A percentile compares a stretch with the other conserved stretches of the same genome.
Conservation (phyloP, 495 filamentous ascomycete genomes). For the Penicillium turbatum region DNA sequence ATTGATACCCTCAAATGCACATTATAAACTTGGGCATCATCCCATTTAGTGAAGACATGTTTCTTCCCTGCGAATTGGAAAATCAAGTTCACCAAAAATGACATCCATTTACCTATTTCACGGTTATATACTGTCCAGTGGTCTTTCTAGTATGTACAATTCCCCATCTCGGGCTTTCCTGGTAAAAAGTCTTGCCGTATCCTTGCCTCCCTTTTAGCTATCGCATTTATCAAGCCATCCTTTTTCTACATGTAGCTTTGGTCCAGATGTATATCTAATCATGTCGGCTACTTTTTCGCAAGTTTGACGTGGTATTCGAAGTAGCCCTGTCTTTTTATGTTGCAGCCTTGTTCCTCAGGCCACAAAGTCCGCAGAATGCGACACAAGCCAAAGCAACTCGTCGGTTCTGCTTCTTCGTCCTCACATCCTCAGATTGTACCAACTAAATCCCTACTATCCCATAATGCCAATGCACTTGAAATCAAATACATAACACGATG, state of each 20-base stretch:
- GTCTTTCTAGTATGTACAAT: too few relatives aligned
- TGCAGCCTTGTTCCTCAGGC: conserved; percentile 3
- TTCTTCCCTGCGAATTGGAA: neutral
- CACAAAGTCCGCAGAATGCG: conserved; percentile 1
- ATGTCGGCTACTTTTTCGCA: neutral
- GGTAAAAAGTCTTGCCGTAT: too few relatives aligned
- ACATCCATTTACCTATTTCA: too few relatives aligned
- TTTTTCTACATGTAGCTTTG: too few relatives aligned
- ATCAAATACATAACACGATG: conserved; percentile 21
- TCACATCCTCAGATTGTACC: neutral
- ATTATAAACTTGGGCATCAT: neutral
- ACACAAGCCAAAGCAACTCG: neutral
- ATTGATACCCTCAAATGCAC: conserved; percentile 22
- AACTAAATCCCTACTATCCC: neutral
- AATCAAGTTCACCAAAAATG: neutral
- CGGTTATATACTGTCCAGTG: too few relatives aligned
- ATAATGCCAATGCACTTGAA: neutral
- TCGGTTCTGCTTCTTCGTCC: neutral
- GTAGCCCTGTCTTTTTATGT: neutral
- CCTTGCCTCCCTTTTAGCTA: too few relatives aligned
- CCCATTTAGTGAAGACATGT: neutral
- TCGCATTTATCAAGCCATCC: too few relatives aligned
- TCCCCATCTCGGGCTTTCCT: neutral
- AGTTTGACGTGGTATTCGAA: neutral
- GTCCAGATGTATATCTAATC: too few relatives aligned